phyloP scores from a whole-genome alignment of 75 land plant species.

The Adiantum capillusveneris region DNA sequence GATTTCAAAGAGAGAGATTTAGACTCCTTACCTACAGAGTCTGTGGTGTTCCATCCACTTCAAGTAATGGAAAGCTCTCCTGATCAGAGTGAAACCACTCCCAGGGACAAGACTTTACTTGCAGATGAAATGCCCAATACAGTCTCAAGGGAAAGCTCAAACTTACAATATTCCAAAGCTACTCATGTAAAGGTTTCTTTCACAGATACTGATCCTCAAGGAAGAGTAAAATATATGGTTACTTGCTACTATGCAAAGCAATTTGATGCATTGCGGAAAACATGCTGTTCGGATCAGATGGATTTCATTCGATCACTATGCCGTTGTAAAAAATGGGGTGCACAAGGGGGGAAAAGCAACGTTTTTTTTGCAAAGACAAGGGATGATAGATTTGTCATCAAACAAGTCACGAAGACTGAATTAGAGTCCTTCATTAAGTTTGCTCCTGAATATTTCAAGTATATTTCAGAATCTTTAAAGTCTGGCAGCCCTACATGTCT shows the following conservation, averaged over 20 bases:
- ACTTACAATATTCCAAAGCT: slow-evolving; percentile 26
- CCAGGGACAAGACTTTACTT: slow-evolving; percentile 6
- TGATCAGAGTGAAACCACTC: slow-evolving; percentile 21
- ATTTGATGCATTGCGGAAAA: slow-evolving; percentile 61
- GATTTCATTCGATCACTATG: slow-evolving; percentile 78
- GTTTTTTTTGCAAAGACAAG: slow-evolving; percentile 86
- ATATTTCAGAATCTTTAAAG: slow-evolving; percentile 54
- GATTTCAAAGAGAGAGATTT: slow-evolving; percentile 12
- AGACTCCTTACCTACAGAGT: slow-evolving; percentile 9
- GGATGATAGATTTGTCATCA: slow-evolving; percentile 94
- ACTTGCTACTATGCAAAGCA: slow-evolving; percentile 62
- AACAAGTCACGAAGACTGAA: slow-evolving; percentile 89
- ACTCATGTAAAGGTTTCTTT: slow-evolving; percentile 44
- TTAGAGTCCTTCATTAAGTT: slow-evolving; percentile 78
- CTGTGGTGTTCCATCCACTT: slow-evolving; percentile 13
- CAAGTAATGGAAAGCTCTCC: slow-evolving; percentile 24
- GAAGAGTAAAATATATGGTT: slow-evolving; percentile 62
- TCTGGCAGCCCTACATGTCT: slow-evolving; percentile 86
- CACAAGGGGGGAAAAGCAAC: slow-evolving; percentile 97
- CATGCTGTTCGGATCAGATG: slow-evolving; percentile 69
- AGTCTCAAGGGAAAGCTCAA: slow-evolving; percentile 21
- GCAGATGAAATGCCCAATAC: slow-evolving; percentile 31
- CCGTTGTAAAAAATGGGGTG: slow-evolving; percentile 90
- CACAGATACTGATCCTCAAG: slow-evolving; percentile 19
- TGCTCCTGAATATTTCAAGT: slow-evolving; percentile 74